Evolutionary conservation across 805 yeast genomes (phyloP).

Genomic region (Wickerhamiella dianesei): DNA sequence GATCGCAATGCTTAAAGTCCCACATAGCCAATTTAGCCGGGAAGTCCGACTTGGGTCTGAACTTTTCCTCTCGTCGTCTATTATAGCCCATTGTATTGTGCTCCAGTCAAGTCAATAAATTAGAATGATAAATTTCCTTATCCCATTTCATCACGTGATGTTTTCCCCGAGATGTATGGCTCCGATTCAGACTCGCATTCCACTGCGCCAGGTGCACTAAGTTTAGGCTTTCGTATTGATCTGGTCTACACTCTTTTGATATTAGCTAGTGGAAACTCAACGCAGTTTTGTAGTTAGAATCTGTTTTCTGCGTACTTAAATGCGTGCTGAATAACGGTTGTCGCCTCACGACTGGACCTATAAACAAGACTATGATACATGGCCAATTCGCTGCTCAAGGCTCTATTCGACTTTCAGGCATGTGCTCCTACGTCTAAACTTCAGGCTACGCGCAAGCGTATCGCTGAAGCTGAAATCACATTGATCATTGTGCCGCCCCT

Average conservation of each 20-base stretch:
- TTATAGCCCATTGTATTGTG: neutral
- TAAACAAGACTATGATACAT: constrained; percentile 1
- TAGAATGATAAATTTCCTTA: neutral
- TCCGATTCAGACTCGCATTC: too few relatives aligned
- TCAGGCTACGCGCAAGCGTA: constrained; percentile 3
- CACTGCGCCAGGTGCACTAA: too few relatives aligned
- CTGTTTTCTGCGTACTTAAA: neutral
- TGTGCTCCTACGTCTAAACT: constrained; percentile 11
- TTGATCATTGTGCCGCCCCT: constrained; percentile 15
- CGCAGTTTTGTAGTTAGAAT: neutral
- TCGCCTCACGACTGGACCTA: too few relatives aligned
- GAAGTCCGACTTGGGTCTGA: constrained; percentile 29
- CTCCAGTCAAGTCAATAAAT: too few relatives aligned
- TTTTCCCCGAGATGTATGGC: neutral
- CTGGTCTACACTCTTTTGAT: neutral
- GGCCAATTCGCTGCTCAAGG: constrained; percentile 16
- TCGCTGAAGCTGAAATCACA: constrained; percentile 5
- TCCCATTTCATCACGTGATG: neutral
- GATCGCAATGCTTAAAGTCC: constrained; percentile 97
- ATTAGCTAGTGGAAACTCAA: neutral
- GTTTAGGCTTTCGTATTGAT: too few relatives aligned
- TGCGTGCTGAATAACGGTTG: neutral
- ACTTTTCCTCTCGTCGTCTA: constrained; percentile 12
- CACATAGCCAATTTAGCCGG: constrained; percentile 93
- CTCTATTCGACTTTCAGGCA: constrained; percentile 13